Percentiles rank a stretch among this genome's conserved stretches.
Evolutionary conservation across 177 flowering plant genomes (phyloP).

Genomic region (Telopea speciosissima): DNA sequence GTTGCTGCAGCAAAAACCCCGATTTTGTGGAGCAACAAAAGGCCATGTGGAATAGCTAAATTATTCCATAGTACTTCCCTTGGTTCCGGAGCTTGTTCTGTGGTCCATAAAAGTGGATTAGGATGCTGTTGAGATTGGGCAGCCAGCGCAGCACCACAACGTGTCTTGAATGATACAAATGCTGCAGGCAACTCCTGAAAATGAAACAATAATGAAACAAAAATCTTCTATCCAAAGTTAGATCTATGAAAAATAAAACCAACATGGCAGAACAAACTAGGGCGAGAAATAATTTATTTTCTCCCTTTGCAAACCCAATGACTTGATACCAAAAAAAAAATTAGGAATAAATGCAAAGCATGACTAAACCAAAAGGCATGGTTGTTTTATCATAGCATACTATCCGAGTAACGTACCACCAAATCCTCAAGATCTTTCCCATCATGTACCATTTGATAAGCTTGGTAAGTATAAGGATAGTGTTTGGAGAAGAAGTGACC

Average conservation of each 20-base stretch:
- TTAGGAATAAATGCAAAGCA: background rate
- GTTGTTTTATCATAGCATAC: background rate
- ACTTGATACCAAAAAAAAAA: background rate
- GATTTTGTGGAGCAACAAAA: slow-evolving; percentile 43
- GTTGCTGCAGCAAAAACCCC: slow-evolving; percentile 48
- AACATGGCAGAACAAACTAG: background rate
- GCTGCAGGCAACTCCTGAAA: slow-evolving; percentile 83
- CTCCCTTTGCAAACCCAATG: background rate
- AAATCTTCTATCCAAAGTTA: background rate
- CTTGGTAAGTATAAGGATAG: slow-evolving; percentile 56
- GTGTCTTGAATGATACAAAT: slow-evolving; percentile 74
- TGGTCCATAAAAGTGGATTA: slow-evolving; percentile 69
- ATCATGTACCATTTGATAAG: slow-evolving; percentile 62
- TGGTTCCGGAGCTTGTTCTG: slow-evolving; percentile 88
- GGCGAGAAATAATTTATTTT: too few species aligned
- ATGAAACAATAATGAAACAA: background rate
- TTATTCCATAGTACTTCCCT: slow-evolving; percentile 81
- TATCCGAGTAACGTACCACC: slow-evolving; percentile 33
- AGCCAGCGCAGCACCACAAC: slow-evolving; percentile 70
- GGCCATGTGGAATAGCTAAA: slow-evolving; percentile 41
- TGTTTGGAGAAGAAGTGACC: slow-evolving; percentile 76
- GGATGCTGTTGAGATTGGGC: slow-evolving; percentile 78
- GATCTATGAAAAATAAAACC: too few species aligned
- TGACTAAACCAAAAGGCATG: background rate
- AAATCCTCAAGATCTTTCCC: slow-evolving; percentile 45